These are phyloP conservation scores for Vigna angularis DNA, from an alignment of 306 rosid species.

Conservation along the genomic window DNA sequence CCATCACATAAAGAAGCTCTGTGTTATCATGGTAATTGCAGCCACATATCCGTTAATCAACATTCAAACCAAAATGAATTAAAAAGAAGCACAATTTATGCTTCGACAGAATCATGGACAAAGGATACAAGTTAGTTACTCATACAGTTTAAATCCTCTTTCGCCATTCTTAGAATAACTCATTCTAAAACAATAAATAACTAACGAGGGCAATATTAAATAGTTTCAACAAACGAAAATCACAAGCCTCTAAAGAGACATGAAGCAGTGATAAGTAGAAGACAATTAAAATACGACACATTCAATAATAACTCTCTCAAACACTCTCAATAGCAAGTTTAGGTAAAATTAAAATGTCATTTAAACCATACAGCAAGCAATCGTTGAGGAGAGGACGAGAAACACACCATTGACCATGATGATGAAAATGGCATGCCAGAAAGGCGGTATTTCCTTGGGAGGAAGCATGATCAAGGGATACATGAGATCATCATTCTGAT, in stretches of 20 bases:
- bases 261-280: not conserved
- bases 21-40: not conserved
- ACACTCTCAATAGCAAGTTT: constrained; percentile 23
- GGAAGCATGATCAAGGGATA: constrained; percentile 93
- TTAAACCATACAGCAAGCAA: not conserved
- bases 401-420: constrained; percentile 90
- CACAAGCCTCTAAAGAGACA: not conserved
- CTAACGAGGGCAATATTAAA: not conserved
- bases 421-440: constrained; percentile 95
- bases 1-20: constrained; percentile 2
- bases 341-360: constrained; percentile 19
- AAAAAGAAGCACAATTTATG: constrained; percentile 11
- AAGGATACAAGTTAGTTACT: constrained; percentile 1
- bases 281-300: constrained; percentile 2
- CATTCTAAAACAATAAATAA: constrained; percentile 8
- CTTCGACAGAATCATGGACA: constrained; percentile 19
- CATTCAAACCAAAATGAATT: constrained; percentile 6
- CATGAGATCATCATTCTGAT: constrained; percentile 85
- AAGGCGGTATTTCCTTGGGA: constrained; percentile 88
- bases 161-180: not conserved
- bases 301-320: not conserved
- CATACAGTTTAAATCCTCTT: not conserved
- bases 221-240: not conserved
- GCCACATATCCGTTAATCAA: not conserved
- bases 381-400: constrained; percentile 9